Base-by-base conservation (phyloP, 2,329 filamentous ascomycete species). In the Alternaria sp. region DNA sequence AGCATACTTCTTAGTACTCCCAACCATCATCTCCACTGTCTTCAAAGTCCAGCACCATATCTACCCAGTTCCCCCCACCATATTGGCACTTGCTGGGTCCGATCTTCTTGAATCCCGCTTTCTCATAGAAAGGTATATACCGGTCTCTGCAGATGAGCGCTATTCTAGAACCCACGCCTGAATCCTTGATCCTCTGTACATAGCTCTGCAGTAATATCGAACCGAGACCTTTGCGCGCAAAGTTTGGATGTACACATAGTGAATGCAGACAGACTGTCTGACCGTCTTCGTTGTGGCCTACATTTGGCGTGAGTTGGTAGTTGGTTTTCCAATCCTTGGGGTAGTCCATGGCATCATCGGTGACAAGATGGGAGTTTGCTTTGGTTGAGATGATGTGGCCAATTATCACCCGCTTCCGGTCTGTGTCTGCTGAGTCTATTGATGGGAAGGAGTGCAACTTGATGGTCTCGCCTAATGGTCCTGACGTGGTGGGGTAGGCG, bases 191-290 rank as follows among this genome's bases (percentile, higher is more conserved):
- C 57, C 92, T 87, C 76, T 94, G 90, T 59, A 94, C 85, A 75
- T 94, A 97, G 4, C 90, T 87, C 78, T 88, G 90, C 82, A 97
- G 84, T 63, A 96, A 82, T 20, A 90, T 88, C 66, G 87, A 89
- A 15, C 92, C 94, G 3, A 97, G 83, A 1, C 92, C 91, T 61
- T 89, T 88, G 33, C 88, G 85, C 68, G 96, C 92, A 60, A 93
- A 88, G 63, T 89, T 87, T 1, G 92, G 93, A 58, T 91, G 84
- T 6, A 97, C 90, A 18, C 92, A 92, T 6, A 97, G 85, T 0
- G 92, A 95, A 80, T 97, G 94, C 54, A 97, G 82, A 59, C 89
- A 92, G 59, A 97, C 86, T 0, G 92, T 96, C 46, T 88, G 82
- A 43, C 93, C 93, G 15, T 84, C 82, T 62, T 93, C 88, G 71